These are phyloP conservation scores for Aspergillus sp. DNA, from an alignment of 2,329 filamentous ascomycete genomes.

Conservation along the genomic window DNA sequence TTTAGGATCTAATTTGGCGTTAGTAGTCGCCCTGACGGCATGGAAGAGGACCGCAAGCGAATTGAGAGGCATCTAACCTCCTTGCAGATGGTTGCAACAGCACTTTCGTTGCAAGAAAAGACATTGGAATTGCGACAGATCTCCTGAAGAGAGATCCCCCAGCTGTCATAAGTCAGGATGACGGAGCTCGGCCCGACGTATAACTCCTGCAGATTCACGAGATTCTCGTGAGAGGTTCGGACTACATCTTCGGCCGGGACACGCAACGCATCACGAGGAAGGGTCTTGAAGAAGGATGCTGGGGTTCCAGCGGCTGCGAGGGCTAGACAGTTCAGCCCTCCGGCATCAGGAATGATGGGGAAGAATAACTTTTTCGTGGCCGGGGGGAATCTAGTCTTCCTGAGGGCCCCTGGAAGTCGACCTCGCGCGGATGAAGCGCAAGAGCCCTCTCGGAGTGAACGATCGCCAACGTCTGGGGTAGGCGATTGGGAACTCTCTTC, in stretches of 20 bases:
- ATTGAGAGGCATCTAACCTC: conserved; percentile 1
- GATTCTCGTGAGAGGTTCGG: conserved; percentile 4
- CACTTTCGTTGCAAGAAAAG: conserved; percentile 2
- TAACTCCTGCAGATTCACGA: conserved; percentile 8
- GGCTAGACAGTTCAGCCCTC: conserved; percentile 4
- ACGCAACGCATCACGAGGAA: conserved; percentile 5
- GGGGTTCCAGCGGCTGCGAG: conserved; percentile 1
- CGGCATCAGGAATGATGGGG: conserved; percentile 5
- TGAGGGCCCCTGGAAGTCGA: conserved; percentile 2
- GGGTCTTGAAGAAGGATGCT: conserved; percentile 7
- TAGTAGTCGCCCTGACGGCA: background rate
- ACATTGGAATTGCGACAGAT: conserved; percentile 5
- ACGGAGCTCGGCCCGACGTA: conserved; percentile 2
- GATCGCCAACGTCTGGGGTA: background rate
- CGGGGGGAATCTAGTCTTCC: conserved; percentile 4
- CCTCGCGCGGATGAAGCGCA: background rate
- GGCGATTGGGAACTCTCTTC: background rate
- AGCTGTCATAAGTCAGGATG: conserved; percentile 6
- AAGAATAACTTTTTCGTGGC: conserved; percentile 6
- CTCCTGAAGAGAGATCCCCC: conserved; percentile 6
- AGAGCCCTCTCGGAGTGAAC: background rate
- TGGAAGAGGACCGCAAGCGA: background rate
- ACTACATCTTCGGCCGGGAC: background rate
- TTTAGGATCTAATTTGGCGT: background rate
- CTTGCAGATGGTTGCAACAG: conserved; percentile 8